A percentile compares a stretch with the other conserved stretches of the same genome.
phyloP scores from a whole-genome alignment of 345 rosid species.

The Pelargonium nanum region DNA sequence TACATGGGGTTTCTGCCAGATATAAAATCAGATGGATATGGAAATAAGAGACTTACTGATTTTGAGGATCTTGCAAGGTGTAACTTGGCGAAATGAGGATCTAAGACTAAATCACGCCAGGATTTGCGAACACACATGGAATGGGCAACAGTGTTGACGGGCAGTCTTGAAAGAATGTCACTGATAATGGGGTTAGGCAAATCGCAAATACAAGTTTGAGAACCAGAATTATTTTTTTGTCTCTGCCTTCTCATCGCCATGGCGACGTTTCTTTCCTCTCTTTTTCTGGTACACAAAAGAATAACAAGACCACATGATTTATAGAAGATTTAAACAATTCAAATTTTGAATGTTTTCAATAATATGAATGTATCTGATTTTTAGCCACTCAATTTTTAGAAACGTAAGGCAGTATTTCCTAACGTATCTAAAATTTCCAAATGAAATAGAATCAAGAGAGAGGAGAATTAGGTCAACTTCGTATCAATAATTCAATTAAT shows the following conservation, averaged over 20 bases:
- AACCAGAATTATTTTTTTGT: not conserved
- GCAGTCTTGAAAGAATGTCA: not conserved
- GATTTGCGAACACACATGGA: not conserved
- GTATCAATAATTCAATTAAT: not conserved
- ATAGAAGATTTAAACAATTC: not conserved
- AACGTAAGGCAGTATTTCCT: not conserved
- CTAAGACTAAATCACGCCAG: not conserved
- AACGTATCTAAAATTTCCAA: not conserved
- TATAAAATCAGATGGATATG: not conserved
- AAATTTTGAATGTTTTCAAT: too few relatives aligned
- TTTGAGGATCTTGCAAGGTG: not conserved
- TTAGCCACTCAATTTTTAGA: not conserved
- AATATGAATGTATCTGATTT: not conserved
- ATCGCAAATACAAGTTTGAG: not conserved
- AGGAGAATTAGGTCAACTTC: too few relatives aligned
- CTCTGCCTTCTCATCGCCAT: not conserved
- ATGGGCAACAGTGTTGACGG: not conserved
- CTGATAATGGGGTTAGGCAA: not conserved
- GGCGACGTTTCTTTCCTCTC: not conserved
- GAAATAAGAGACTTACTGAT: not conserved
- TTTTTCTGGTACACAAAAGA: not conserved
- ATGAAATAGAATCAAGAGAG: not conserved
- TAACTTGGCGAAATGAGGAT: not conserved
- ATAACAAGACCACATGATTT: not conserved
- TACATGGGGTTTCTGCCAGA: not conserved